Conservation (phyloP, 2,329 filamentous ascomycete genomes). For the Calonectria pseudoreteaudii region DNA sequence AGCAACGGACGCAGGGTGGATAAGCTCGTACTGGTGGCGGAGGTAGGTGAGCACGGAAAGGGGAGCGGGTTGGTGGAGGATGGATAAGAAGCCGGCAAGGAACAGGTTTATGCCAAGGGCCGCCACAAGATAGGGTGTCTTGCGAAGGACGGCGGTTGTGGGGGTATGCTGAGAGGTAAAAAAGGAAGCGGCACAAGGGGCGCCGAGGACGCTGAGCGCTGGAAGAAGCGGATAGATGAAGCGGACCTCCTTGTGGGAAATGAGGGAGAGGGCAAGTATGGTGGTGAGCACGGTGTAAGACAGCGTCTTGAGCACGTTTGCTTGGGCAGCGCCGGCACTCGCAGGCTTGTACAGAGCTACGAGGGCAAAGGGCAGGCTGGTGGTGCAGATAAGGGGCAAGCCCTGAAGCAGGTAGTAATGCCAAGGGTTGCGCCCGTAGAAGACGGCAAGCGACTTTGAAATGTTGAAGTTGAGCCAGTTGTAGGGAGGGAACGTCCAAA, state of each 20-base stretch:
- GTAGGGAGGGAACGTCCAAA: constrained; percentile 89
- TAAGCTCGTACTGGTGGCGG: constrained; percentile 75
- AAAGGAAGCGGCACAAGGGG: constrained; percentile 73
- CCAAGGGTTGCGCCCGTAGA: constrained; percentile 90
- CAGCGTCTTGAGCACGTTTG: constrained; percentile 56
- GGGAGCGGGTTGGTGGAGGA: constrained; percentile 84
- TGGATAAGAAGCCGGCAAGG: constrained; percentile 79
- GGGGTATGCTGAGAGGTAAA: constrained; percentile 60
- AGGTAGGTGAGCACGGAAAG: constrained; percentile 81
- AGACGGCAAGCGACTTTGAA: constrained; percentile 85
- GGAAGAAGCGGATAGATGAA: constrained; percentile 96
- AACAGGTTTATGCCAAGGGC: constrained; percentile 75
- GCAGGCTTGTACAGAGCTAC: constrained; percentile 69
- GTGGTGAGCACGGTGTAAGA: constrained; percentile 70
- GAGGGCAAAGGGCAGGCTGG: constrained; percentile 81
- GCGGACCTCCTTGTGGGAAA: constrained; percentile 96
- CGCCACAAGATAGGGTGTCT: constrained; percentile 66
- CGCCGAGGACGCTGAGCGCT: constrained; percentile 83
- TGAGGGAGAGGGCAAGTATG: constrained; percentile 74
- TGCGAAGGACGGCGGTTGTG: constrained; percentile 54
- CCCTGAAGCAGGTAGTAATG: constrained; percentile 96
- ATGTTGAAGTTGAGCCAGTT: constrained; percentile 94
- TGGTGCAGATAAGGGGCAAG: constrained; percentile 86
- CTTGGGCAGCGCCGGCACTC: constrained; percentile 48
- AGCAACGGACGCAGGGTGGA: constrained; percentile 55